Evolutionary conservation across 768 basidiomycete species (phyloP).

Genomic region (Phlebiopsis flavidoalba): DNA sequence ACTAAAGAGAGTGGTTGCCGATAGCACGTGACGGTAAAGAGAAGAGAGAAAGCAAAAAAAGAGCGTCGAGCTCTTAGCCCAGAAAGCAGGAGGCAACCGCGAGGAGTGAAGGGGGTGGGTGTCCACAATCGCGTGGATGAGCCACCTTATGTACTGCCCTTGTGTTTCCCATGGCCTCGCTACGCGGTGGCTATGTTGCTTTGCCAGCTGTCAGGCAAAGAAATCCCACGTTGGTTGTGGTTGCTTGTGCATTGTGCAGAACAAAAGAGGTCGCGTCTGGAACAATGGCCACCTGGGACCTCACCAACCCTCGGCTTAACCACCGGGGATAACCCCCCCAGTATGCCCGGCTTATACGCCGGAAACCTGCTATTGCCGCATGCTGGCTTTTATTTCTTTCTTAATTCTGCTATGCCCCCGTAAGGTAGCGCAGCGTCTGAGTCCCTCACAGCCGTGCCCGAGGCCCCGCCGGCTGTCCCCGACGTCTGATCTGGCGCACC

Average conservation of each 20-base stretch:
- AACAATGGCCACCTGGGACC: no score
- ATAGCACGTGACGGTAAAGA: neutral
- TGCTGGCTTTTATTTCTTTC: no score
- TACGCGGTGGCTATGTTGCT: neutral
- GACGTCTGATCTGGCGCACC: no score
- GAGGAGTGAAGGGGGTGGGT: neutral
- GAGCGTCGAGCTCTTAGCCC: conserved; percentile 8
- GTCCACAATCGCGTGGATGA: neutral
- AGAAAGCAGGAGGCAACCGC: conserved; percentile 2
- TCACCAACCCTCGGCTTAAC: no score
- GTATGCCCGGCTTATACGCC: no score
- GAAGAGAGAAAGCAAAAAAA: neutral
- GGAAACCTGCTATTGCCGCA: no score
- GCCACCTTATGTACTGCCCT: conserved; percentile 1
- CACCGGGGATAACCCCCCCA: no score
- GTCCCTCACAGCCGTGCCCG: no score
- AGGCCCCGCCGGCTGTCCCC: no score
- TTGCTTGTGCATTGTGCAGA: conserved; percentile 4
- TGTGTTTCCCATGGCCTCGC: neutral
- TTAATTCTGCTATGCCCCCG: no score
- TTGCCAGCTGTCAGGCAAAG: neutral
- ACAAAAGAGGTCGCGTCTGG: conserved; percentile 2
- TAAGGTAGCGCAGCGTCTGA: no score
- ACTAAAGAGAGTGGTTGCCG: neutral
- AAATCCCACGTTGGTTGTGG: neutral